These are phyloP conservation scores for Neofusicoccum laricinum DNA, from an alignment of 2,329 filamentous ascomycete genomes.

Conservation along the genomic window DNA sequence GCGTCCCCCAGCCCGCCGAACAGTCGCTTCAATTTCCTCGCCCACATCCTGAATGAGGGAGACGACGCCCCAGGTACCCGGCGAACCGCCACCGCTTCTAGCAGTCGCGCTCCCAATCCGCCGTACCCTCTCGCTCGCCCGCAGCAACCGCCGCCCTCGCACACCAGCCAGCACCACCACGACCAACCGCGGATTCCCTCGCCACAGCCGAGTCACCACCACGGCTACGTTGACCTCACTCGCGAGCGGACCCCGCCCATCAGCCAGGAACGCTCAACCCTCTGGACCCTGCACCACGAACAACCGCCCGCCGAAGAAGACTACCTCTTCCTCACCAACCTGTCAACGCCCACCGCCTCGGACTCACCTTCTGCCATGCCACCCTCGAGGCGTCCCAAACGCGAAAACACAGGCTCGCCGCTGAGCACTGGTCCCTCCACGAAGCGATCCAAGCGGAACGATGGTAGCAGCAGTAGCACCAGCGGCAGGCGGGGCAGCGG, in stretches of 20 bases:
- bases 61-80: slow-evolving; percentile 11
- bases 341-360: background rate
- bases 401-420: background rate
- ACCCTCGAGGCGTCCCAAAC: slow-evolving; percentile 19
- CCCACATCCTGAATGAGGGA: slow-evolving; percentile 30
- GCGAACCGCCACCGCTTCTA: background rate
- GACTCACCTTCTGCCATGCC: background rate
- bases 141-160: slow-evolving; percentile 17
- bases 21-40: slow-evolving; percentile 23
- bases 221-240: slow-evolving; percentile 36
- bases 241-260: slow-evolving; percentile 15
- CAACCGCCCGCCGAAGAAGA: background rate
- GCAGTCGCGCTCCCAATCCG: background rate
- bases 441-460: slow-evolving; percentile 27
- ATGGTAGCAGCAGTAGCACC: slow-evolving; percentile 18
- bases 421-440: slow-evolving; percentile 27
- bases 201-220: background rate
- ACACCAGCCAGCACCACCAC: background rate
- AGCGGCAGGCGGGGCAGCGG: background rate
- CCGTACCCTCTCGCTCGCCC: background rate
- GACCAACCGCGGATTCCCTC: background rate
- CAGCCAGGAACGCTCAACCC: slow-evolving; percentile 12
- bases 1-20: background rate
- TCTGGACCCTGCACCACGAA: background rate
- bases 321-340: background rate